A percentile compares a stretch with the other conserved stretches of the same genome.
These are phyloP conservation scores for Hortaea sp. DNA, from an alignment of 2,329 filamentous ascomycete genomes.

Conservation along the genomic window DNA sequence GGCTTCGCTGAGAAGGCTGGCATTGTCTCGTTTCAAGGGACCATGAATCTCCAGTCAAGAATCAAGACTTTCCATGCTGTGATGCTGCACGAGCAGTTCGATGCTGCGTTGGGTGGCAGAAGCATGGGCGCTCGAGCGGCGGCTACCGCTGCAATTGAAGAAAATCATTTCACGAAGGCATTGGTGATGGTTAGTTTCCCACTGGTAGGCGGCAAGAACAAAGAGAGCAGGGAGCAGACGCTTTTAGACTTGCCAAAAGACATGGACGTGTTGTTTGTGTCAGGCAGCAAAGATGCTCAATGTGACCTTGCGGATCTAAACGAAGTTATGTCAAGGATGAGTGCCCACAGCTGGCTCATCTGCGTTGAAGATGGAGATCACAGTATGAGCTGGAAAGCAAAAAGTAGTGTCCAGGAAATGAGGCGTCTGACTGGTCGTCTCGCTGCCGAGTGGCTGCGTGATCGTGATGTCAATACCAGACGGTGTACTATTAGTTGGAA, in stretches of 20 bases:
- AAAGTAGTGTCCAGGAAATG: slow-evolving; percentile 17
- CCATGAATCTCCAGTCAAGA: slow-evolving; percentile 30
- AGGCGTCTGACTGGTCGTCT: slow-evolving; percentile 24
- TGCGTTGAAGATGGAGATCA: slow-evolving; percentile 31
- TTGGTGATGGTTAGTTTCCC: slow-evolving; percentile 34
- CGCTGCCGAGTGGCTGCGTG: slow-evolving; percentile 27
- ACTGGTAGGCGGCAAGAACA: slow-evolving; percentile 25
- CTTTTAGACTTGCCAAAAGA: slow-evolving; percentile 24
- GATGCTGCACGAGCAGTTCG: slow-evolving; percentile 15
- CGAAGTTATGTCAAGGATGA: slow-evolving; percentile 27
- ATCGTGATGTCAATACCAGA: slow-evolving; percentile 8
- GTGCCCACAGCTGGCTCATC: slow-evolving; percentile 26
- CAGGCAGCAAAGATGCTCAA: slow-evolving; percentile 28
- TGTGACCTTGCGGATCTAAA: slow-evolving; percentile 23
- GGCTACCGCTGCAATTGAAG: slow-evolving; percentile 26
- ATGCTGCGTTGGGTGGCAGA: slow-evolving; percentile 27
- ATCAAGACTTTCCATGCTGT: slow-evolving; percentile 29
- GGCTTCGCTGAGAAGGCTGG: slow-evolving; percentile 22
- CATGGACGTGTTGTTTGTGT: slow-evolving; percentile 30
- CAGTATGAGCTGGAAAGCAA: slow-evolving; percentile 33
- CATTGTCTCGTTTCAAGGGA: slow-evolving; percentile 31
- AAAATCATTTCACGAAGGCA: slow-evolving; percentile 6
- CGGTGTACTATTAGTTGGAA: slow-evolving; percentile 8
- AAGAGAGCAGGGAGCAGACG: slow-evolving; percentile 27
- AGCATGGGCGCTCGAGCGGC: slow-evolving; percentile 38